A percentile compares a stretch with the other conserved stretches of the same genome.
These are phyloP conservation scores for Wakefieldia striispora DNA, from an alignment of 768 basidiomycete genomes.

Conservation along the genomic window DNA sequence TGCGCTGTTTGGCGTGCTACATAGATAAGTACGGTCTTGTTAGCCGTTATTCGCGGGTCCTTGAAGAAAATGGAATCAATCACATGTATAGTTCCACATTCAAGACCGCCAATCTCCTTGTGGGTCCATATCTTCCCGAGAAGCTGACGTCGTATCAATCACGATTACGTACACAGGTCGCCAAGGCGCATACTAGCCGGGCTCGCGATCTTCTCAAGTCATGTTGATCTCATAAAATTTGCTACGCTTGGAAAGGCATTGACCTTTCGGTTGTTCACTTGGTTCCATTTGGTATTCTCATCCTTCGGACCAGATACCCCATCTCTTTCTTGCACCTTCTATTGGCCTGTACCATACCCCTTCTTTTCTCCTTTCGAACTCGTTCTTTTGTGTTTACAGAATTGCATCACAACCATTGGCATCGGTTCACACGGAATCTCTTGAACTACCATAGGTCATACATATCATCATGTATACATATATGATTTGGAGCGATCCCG, in stretches of 20 bases:
- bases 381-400: background rate
- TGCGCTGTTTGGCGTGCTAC: slow-evolving; percentile 1
- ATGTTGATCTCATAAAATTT: slow-evolving; percentile 39
- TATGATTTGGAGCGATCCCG: background rate
- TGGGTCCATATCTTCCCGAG: slow-evolving; percentile 30
- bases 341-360: background rate
- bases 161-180: slow-evolving; percentile 42
- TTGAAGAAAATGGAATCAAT: slow-evolving; percentile 72
- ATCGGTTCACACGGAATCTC: slow-evolving; percentile 8
- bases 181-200: slow-evolving; percentile 54
- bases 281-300: slow-evolving; percentile 6
- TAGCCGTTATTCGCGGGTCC: slow-evolving; percentile 69
- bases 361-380: background rate
- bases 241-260: background rate
- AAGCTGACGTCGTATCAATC: background rate
- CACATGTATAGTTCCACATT: slow-evolving; percentile 86
- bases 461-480: background rate
- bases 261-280: background rate
- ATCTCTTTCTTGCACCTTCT: slow-evolving; percentile 1
- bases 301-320: slow-evolving; percentile 20
- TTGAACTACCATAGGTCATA: slow-evolving; percentile 4
- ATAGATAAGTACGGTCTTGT: slow-evolving; percentile 80
- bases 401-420: slow-evolving; percentile 1
- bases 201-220: slow-evolving; percentile 57
- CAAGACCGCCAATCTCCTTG: slow-evolving; percentile 77